Evolutionary conservation across 257 asterid species (phyloP), one percentile per base, ranked within the genome.

Genomic region (Cordia subcordata): DNA sequence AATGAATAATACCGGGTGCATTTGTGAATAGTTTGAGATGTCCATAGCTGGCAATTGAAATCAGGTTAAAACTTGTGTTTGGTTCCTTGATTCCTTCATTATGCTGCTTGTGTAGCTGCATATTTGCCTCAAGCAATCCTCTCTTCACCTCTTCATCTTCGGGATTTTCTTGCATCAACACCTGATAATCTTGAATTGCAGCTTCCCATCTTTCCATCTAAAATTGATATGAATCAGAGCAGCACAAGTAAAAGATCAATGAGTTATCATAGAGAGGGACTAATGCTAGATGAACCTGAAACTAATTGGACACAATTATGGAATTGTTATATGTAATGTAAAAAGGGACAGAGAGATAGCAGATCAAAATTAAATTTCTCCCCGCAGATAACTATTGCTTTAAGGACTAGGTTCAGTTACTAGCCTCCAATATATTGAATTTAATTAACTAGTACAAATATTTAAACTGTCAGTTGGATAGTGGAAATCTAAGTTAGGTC

Each of bases 191-290:
- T 64, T 72, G 67, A 8, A 82, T 67, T 18, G 85, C 87, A 42
- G 90, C 80, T 68, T 78, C 84, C 94, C 94, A 80, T 66, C 74
- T 82, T 61, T 72, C 87, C 73, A 85, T 53, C 94, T 85, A 55
- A 65, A 56, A 8, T 13, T n/a, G 33, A 13, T 27, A 20, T 32
- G 52, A 49, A 6, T 3, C 17, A 40, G 10, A 16, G 17, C 0
- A 37, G 5, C 11, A 33, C 16, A 14, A 9, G n/a, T 27, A 40
- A 5, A 38, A 19, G 33, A 11, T 15, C 49, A 47, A 60, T 16
- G 56, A 37, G 44, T 13, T 8, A 27, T 37, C 18, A n/a, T 15
- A 50, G 11, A 40, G 27, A 15, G 14, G 49, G 37, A 27, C 4
- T 27, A 27, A 27, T 27, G 35, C 35, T 27, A 27, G 3, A 27